Conservation (phyloP, 768 basidiomycete genomes). For the Favolaschia claudopus region DNA sequence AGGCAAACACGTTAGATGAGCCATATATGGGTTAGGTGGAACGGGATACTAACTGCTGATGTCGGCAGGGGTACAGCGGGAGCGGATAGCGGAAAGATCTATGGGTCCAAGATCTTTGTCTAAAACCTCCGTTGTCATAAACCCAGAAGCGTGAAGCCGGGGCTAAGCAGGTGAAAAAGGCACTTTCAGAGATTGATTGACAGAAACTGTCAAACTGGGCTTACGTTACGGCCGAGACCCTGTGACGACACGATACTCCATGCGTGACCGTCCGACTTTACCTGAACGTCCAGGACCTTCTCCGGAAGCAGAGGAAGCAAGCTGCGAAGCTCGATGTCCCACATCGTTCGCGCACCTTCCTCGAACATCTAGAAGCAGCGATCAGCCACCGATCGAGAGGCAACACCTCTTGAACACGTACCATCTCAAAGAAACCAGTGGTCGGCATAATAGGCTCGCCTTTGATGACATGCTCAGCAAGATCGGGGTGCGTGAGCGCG, state of each 20-base stretch:
- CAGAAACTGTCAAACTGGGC: not conserved
- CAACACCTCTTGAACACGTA: conserved; percentile 18
- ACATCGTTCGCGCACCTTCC: conserved; percentile 23
- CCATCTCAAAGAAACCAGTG: conserved; percentile 46
- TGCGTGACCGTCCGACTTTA: conserved; percentile 25
- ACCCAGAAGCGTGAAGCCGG: conserved; percentile 26
- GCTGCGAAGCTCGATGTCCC: conserved; percentile 35
- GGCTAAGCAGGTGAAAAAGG: too few species aligned
- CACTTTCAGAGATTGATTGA: too few species aligned
- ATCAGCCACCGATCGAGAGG: conserved; percentile 27
- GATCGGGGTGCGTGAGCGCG: conserved; percentile 39
- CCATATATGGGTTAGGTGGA: not conserved
- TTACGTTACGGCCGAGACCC: conserved; percentile 17
- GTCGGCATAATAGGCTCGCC: conserved; percentile 51
- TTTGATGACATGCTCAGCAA: conserved; percentile 50
- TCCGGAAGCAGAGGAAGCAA: conserved; percentile 34
- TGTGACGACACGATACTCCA: conserved; percentile 11
- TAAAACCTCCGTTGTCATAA: conserved; percentile 14
- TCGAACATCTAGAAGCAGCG: conserved; percentile 28
- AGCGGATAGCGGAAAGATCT: conserved; percentile 9
- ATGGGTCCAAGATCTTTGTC: conserved; percentile 9
- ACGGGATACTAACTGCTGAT: not conserved
- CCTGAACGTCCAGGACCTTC: conserved; percentile 26
- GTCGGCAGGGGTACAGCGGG: conserved; percentile 12
- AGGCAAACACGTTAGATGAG: not conserved